Evolutionary conservation across 208 protist species (phyloP).

Genomic region (Crithidia brevicula): DNA sequence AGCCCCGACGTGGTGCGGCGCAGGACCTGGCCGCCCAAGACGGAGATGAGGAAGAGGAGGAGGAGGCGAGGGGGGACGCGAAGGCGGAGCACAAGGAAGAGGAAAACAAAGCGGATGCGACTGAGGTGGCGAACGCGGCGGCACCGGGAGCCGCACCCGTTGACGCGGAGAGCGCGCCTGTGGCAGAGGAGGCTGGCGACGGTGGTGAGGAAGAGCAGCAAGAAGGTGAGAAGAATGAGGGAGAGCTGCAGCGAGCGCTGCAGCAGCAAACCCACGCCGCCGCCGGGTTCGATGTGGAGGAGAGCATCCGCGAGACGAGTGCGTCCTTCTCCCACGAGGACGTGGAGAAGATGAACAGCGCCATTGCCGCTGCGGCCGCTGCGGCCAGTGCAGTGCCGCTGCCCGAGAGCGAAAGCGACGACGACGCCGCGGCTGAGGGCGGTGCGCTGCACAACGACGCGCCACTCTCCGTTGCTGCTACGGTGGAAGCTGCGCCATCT

Average conservation of each 20-base stretch:
- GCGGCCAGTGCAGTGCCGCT: slow-evolving; percentile 32
- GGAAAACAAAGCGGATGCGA: neutral
- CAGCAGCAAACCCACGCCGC: slow-evolving; percentile 34
- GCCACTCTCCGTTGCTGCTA: neutral
- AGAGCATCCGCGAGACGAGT: slow-evolving; percentile 29
- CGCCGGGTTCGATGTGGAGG: slow-evolving; percentile 38
- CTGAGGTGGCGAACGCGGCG: neutral
- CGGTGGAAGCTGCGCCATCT: neutral
- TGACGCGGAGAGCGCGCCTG: neutral
- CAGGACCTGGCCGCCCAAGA: slow-evolving; percentile 21
- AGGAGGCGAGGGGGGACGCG: slow-evolving; percentile 17
- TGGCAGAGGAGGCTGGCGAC: neutral
- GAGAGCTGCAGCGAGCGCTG: slow-evolving; percentile 24
- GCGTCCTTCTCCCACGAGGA: slow-evolving; percentile 26
- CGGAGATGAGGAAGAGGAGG: neutral
- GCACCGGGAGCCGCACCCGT: neutral
- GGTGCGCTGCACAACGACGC: neutral
- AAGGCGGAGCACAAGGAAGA: slow-evolving; percentile 2
- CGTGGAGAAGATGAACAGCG: slow-evolving; percentile 17
- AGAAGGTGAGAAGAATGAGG: slow-evolving; percentile 6
- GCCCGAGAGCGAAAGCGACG: slow-evolving; percentile 14
- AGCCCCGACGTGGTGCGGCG: slow-evolving; percentile 45
- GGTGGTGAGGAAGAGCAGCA: neutral
- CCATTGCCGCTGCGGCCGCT: slow-evolving; percentile 3
- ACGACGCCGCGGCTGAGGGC: neutral